Conservation (phyloP, 2,329 filamentous ascomycete genomes). For the Ophiocordyceps sinensis region DNA sequence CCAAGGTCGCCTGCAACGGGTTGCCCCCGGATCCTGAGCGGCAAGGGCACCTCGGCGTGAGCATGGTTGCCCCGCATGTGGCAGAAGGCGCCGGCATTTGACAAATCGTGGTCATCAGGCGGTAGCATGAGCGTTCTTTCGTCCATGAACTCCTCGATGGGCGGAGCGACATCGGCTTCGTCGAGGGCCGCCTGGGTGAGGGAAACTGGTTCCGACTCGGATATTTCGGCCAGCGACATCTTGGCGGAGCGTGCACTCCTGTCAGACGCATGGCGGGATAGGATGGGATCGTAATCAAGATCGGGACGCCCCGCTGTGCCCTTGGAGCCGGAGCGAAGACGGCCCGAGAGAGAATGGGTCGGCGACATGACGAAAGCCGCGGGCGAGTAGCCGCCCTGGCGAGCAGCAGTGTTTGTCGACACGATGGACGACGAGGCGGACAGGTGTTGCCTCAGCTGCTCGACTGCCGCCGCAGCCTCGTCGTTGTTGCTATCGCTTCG, state of each 20-base stretch:
- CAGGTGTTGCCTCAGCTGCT: conserved; percentile 25
- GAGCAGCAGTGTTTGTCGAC: conserved; percentile 51
- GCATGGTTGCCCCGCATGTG: conserved; percentile 16
- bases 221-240: conserved; percentile 39
- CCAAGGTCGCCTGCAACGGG: background rate
- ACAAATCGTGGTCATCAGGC: conserved; percentile 18
- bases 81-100: conserved; percentile 18
- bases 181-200: conserved; percentile 38
- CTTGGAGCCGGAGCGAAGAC: conserved; percentile 40
- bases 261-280: conserved; percentile 36
- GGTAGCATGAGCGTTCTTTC: conserved; percentile 5
- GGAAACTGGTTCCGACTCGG: conserved; percentile 38
- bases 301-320: conserved; percentile 27
- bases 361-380: conserved; percentile 55
- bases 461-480: conserved; percentile 2
- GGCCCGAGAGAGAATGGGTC: conserved; percentile 43
- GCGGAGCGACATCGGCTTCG: conserved; percentile 30
- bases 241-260: conserved; percentile 31
- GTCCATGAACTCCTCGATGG: conserved; percentile 23
- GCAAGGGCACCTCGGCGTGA: background rate
- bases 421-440: conserved; percentile 48
- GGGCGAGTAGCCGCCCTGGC: conserved; percentile 57
- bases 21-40: background rate
- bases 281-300: conserved; percentile 22
- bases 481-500: conserved; percentile 40